Evolutionary conservation across 306 rosid species (phyloP).

Genomic region (Hippophae rhamnoides): DNA sequence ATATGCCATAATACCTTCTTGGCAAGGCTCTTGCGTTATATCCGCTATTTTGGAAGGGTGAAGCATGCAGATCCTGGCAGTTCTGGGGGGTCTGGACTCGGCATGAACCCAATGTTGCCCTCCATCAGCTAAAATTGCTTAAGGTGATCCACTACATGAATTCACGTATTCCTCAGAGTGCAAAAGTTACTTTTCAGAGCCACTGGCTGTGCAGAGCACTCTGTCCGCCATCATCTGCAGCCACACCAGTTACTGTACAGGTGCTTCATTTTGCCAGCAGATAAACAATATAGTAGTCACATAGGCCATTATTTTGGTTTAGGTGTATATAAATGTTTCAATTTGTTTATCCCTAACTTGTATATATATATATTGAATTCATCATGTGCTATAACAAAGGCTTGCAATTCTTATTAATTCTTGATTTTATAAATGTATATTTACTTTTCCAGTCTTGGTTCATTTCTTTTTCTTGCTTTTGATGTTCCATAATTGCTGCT

Average conservation of each 20-base stretch:
- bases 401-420: too few relatives aligned
- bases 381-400: too few relatives aligned
- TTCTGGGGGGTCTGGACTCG: constrained; percentile 63
- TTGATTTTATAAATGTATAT: too few relatives aligned
- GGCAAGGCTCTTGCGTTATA: constrained; percentile 73
- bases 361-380: not conserved
- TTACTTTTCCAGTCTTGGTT: too few relatives aligned
- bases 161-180: not conserved
- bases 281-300: not conserved
- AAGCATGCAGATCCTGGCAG: constrained; percentile 67
- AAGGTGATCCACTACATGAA: constrained; percentile 13
- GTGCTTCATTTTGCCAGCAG: constrained; percentile 1
- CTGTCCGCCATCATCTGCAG: not conserved
- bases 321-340: constrained; percentile 8
- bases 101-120: constrained; percentile 65
- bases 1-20: constrained; percentile 77
- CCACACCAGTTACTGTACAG: not conserved
- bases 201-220: constrained; percentile 1
- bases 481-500: too few relatives aligned
- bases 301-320: not conserved
- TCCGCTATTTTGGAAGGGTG: constrained; percentile 64
- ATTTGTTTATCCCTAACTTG: not conserved
- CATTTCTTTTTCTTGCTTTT: too few relatives aligned
- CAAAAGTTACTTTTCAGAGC: constrained; percentile 4
- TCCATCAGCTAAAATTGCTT: constrained; percentile 37